These are phyloP conservation scores for Xeromyces bisporus DNA, from an alignment of 495 filamentous ascomycete species.

Conservation along the genomic window DNA sequence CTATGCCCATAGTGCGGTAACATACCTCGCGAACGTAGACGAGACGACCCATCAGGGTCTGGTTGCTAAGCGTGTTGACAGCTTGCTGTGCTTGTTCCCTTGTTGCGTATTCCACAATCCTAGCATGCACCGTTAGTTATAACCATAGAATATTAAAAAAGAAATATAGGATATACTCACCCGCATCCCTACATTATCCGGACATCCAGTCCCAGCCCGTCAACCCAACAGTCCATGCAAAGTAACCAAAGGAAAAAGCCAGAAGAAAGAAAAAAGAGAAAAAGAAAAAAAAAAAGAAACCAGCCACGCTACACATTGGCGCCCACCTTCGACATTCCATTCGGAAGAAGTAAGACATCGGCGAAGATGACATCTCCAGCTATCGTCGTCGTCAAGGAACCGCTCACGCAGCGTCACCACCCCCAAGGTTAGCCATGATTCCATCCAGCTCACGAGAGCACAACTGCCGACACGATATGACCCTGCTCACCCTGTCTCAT, in stretches of 20 bases:
- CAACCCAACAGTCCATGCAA: slow-evolving; percentile 96
- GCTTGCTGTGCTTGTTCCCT: slow-evolving; percentile 97
- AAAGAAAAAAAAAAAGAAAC: slow-evolving; percentile 43
- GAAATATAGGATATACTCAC: slow-evolving; percentile 38
- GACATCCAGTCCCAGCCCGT: slow-evolving; percentile 92
- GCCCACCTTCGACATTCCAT: slow-evolving; percentile 99
- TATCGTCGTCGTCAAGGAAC: slow-evolving; percentile 19
- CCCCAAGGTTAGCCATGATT: slow-evolving; percentile 17
- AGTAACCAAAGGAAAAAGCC: slow-evolving; percentile 34
- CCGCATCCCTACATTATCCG: slow-evolving; percentile 98
- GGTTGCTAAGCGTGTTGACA: slow-evolving; percentile 95
- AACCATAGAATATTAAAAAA: neutral
- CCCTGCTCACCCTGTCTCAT: slow-evolving; percentile 87
- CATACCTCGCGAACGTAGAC: slow-evolving; percentile 96
- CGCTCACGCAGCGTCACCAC: slow-evolving; percentile 9
- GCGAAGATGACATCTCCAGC: slow-evolving; percentile 99
- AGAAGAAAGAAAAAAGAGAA: slow-evolving; percentile 39
- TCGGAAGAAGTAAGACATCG: slow-evolving; percentile 98
- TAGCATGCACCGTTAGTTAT: slow-evolving; percentile 26
- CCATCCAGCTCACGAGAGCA: slow-evolving; percentile 8
- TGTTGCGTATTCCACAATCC: slow-evolving; percentile 99
- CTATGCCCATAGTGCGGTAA: slow-evolving; percentile 1
- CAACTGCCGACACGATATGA: slow-evolving; percentile 11
- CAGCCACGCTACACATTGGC: slow-evolving; percentile 81
- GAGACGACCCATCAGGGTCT: slow-evolving; percentile 92